Evolutionary conservation across 495 filamentous ascomycete species (phyloP), one percentile per base, ranked within the genome.

Genomic region (Xylaria palmicola): DNA sequence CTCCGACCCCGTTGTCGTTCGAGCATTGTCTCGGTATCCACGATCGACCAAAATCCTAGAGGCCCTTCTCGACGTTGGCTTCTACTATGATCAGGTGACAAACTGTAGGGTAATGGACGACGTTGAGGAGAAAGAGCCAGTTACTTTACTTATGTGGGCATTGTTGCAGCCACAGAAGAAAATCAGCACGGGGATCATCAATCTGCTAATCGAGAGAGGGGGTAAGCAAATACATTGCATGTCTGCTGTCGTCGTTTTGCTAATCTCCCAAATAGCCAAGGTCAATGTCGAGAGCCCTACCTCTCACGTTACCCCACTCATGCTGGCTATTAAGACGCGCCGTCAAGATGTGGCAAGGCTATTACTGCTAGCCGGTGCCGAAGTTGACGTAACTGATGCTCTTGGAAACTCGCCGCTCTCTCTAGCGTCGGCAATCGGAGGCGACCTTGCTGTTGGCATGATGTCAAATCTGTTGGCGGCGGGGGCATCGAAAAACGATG

Each of bases 91-190:
- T 36, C 76, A 77, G 41, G 65, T 71, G 49, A 74, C 68, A 1
- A 68, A 6, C 6, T 65, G 66, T 22, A 67, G 56, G 15, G 71
- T 79, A 4, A 67, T 71, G 62, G 67, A 70, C 0, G 74, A 75
- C 6, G 53, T 74, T 4, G 76, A 78, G 13, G 73, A 79, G 41
- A 65, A 68, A 0, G 79, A 82, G 45, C 50, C 70, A 17, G 77
- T 77, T 48, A 76, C 65, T 17, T 63, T 82, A 1, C 64, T 82
- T 17, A 75, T 80, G 51, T 82, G 79, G 79, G 66, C 75, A 5
- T 63, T 82, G 3, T 49, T 75, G 10, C 79, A 82, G 50, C 78
- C 79, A 5, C 77, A 82, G 56, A 82, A 82, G 65, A 72, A 71
- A 53, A 68, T 81, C 39, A 82, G 79, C 65, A 78, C 72, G 50